Conservation (phyloP, 306 rosid genomes). For the Carpinus fangiana region DNA sequence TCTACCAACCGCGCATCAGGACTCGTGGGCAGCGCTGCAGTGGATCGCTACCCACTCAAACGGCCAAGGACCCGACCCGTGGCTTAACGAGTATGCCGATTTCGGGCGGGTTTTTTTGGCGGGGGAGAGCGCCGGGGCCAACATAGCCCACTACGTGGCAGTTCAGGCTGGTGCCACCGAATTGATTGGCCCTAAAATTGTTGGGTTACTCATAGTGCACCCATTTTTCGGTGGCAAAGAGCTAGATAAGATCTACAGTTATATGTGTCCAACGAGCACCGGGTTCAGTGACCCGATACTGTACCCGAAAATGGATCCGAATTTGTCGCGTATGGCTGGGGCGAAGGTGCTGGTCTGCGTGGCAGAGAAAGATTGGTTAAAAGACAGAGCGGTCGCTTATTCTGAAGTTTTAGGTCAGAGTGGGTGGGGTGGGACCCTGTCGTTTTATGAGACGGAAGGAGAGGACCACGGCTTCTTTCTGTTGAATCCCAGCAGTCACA, state of each 20-base stretch:
- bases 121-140: slow-evolving; percentile 36
- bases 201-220: slow-evolving; percentile 19
- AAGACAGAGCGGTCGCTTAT: slow-evolving; percentile 20
- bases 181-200: slow-evolving; percentile 3
- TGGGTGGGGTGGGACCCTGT: slow-evolving; percentile 22
- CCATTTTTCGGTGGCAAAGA: slow-evolving; percentile 22
- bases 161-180: slow-evolving; percentile 21
- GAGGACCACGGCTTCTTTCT: slow-evolving; percentile 31
- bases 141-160: slow-evolving; percentile 30
- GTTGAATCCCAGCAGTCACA: slow-evolving; percentile 12
- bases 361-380: slow-evolving; percentile 27
- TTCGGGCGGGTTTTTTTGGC: slow-evolving; percentile 28
- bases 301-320: slow-evolving; percentile 20
- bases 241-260: slow-evolving; percentile 13
- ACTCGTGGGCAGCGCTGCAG: slow-evolving; percentile 26
- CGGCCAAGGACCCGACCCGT: slow-evolving; percentile 26
- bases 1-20: slow-evolving; percentile 34
- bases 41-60: slow-evolving; percentile 27
- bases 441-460: slow-evolving; percentile 16
- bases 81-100: slow-evolving; percentile 30
- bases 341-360: slow-evolving; percentile 24
- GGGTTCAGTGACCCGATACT: slow-evolving; percentile 17
- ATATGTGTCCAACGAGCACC: slow-evolving; percentile 7
- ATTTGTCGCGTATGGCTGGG: slow-evolving; percentile 5
- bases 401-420: slow-evolving; percentile 3